Base-by-base conservation (phyloP, 306 rosid species). In the Trifolium fragiferum region DNA sequence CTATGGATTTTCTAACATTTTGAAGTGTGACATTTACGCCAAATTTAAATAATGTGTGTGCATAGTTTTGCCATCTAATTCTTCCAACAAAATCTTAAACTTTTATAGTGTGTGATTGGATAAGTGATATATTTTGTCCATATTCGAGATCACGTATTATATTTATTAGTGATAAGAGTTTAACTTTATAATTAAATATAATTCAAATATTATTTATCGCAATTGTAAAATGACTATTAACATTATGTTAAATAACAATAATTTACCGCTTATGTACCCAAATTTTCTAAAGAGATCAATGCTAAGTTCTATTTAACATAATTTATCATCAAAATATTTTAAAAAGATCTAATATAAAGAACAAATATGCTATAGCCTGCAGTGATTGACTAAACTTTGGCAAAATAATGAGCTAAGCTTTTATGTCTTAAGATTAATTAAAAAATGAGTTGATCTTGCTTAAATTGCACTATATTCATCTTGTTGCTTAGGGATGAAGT, bases 361-460 rank as follows among this genome's bases (percentile, higher is more conserved):
- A 15, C 0, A 49, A 15, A 47, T 14, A 49, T n/a, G 9, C 7
- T 49, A 49, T n/a, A 49, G 3, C 9, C 20, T 49, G 19, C 8
- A 37, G 10, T 8, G 54, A 49, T 49, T n/a, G 54, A 49, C 19
- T n/a, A 2, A 49, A 6, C 18, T 49, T 49, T 49, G 18, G 54
- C 20, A 15, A 49, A 49, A n/a, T 49, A 49, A 49, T 49, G 20
- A 49, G 55, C 55, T 15, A 49, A 6, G 20, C 55, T 49, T 49
- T 49, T 49, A 49, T 49, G 55, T 53, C 41, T 25, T 54, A 53
- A 35, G 38, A 70, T 53, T 25, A 72, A 70, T 53, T 25, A 72
- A 23, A 72, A 72, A 41, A 59, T 6, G 43, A 57, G 19, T 25
- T 41, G 57, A 41, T 43, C 55, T 59, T 59, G 58, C 47, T 18